Percentiles rank a stretch among this genome's conserved stretches.
Conservation (phyloP, 352 stramenopile genomes). For the Paralagenidium karlingii region DNA sequence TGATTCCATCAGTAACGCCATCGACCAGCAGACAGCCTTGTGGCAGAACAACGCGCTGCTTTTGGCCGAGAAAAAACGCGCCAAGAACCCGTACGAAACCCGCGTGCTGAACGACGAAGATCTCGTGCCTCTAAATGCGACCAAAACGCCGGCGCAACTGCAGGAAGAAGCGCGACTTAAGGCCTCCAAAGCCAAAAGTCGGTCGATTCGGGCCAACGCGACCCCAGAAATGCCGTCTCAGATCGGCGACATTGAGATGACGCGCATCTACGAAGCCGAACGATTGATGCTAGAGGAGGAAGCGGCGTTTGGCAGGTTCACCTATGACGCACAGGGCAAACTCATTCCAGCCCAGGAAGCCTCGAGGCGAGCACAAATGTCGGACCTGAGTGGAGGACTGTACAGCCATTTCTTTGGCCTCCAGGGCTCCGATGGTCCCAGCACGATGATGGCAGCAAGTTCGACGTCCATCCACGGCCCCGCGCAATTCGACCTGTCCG, state of each 20-base stretch:
- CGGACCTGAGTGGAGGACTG: conserved; percentile 31
- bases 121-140: conserved; percentile 24
- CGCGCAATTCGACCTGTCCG: too few relatives aligned
- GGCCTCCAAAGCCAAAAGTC: background rate
- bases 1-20: conserved; percentile 4
- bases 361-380: conserved; percentile 32
- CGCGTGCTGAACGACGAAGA: conserved; percentile 80
- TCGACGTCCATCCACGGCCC: too few relatives aligned
- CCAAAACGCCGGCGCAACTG: conserved; percentile 3
- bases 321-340: conserved; percentile 50
- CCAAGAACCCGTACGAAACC: conserved; percentile 74
- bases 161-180: conserved; percentile 1
- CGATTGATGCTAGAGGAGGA: conserved; percentile 61
- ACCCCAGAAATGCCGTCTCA: conserved; percentile 31
- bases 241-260: conserved; percentile 79
- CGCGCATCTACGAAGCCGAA: conserved; percentile 58
- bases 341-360: conserved; percentile 57
- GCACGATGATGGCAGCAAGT: too few relatives aligned
- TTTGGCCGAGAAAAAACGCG: conserved; percentile 36
- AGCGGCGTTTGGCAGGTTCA: conserved; percentile 35
- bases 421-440: too few relatives aligned
- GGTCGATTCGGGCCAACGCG: too few relatives aligned
- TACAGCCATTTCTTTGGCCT: conserved; percentile 10
- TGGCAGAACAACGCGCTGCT: conserved; percentile 4
- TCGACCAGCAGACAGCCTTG: conserved; percentile 9